Evolutionary conservation across 2,329 filamentous ascomycete species (phyloP), one percentile per base, ranked within the genome.

Genomic region (Moelleriella libera): DNA sequence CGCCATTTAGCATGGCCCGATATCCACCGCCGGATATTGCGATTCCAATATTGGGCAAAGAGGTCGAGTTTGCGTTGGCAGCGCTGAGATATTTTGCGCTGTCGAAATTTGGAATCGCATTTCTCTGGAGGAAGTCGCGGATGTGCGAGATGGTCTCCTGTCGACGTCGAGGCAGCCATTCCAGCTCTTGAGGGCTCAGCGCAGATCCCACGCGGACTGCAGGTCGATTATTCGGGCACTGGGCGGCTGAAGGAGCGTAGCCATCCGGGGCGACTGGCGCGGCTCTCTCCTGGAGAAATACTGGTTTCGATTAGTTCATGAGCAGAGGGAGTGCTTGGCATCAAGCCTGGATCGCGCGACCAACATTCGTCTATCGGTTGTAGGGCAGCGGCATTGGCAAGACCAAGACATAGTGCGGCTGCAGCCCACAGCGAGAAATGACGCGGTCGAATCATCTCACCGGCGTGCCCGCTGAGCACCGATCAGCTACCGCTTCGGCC

Each of bases 21-120:
- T 92, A 94, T 31, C 88, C 88, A 60, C 88, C 88, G 10, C 88
- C 88, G 0, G 86, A 92, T 43, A 85, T 70, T 8, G 88, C 85
- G 52, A 94, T 76, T 14, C 72, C 87, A 51, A 94, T 81, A 53
- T 71, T 73, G 46, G 72, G 72, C 49, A 72, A 61, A 30, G 67
- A 62, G 0, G 54, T 57, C 4, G 54, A 45, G 44, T 61, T 48
- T 5, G 42, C 56, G 48, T 60, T 56, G 29, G 51, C 63, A 48
- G 60, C 49, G 21, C 54, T 48, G 55, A 97, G 78, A 60, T 92
- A 97, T 1, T 66, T 60, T 1, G 69, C 70, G n/a, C 80, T 82
- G 63, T 95, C 82, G 51, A 95, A 90, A 49, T 75, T 80, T 12
- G 75, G 66, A 51, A 97, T 89, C 55, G 78, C 78, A 58, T 86